Evolutionary conservation across 331 rosid genomes (phyloP), one percentile per base, ranked within the genome.

Genomic region (Acacia pycnantha): DNA sequence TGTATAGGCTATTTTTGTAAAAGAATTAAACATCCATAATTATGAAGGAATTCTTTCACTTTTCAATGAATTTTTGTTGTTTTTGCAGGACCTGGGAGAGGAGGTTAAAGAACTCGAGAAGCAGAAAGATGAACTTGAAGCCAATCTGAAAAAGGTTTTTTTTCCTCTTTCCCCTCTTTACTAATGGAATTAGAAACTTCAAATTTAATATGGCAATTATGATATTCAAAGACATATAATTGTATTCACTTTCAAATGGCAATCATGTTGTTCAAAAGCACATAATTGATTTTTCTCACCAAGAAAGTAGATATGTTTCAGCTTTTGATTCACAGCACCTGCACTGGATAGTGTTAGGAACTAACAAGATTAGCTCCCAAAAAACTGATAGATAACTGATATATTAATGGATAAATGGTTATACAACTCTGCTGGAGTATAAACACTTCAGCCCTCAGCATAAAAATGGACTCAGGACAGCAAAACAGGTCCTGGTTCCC

Each of bases 71-170:
- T 65, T 41, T 72, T 53, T 76, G 73, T 47, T 70, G 76, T 47
- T 41, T 79, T 82, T 88, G 59, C 95, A 95, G 98, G 97, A 93
- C 33, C 64, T 95, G 85, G 80, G 64, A 8, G 84, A 15, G 41
- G 98, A 93, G 86, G 91, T 95, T 71, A 89, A 76, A 86, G 89
- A 91, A 78, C 94, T 90, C 64, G 93, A 90, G 87, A 90, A 77
- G 84, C 93, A 88, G 85, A 93, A 83, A 79, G 87, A 88, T 31
- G 92, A 89, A 48, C 95, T 95, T 67, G 97, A 95, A 90, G 87
- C 84, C 81, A 88, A 66, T 88, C 78, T 95, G 79, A 90, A 88
- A 84, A 89, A 80, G 97, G 98, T 95, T 79, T 80, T 56, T 68
- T 66, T 16, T 24, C 69, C 35, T 54, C 53, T 44, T 65, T 37